Percentiles rank a stretch among this genome's conserved stretches.
Evolutionary conservation across 805 yeast species (phyloP).

Genomic region (Vanderwaltozyma yarrowii): DNA sequence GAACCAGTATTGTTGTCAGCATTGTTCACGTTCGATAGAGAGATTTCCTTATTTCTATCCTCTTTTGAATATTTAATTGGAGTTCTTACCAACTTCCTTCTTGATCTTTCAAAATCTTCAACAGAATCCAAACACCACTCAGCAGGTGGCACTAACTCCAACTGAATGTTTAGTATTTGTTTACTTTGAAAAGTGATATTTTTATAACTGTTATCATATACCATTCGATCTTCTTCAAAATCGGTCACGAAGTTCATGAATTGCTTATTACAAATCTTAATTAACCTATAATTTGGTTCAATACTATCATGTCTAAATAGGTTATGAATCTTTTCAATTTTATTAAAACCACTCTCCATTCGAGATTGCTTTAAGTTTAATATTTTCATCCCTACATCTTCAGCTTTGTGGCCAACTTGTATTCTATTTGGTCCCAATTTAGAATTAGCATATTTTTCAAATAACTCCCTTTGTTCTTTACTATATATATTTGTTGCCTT

Average conservation of each 20-base stretch:
- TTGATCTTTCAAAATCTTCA: conserved; percentile 60
- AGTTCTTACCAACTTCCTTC: conserved; percentile 37
- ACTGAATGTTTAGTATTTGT: conserved; percentile 34
- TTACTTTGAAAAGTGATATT: conserved; percentile 39
- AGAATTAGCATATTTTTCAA: background rate
- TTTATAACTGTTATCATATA: conserved; percentile 36
- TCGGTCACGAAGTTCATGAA: conserved; percentile 53
- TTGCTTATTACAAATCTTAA: conserved; percentile 38
- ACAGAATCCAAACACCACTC: conserved; percentile 51
- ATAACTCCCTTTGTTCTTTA: background rate
- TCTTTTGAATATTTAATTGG: background rate
- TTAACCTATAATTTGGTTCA: conserved; percentile 32
- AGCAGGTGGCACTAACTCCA: conserved; percentile 21
- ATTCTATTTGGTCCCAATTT: no score
- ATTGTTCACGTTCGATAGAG: no score
- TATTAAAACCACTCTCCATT: conserved; percentile 8
- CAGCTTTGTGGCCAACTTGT: no score
- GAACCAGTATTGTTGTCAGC: no score
- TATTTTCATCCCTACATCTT: background rate
- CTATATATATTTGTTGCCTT: background rate
- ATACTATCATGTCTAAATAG: conserved; percentile 26
- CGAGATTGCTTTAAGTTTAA: conserved; percentile 11
- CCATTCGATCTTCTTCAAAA: conserved; percentile 33
- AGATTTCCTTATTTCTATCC: no score
- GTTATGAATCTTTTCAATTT: conserved; percentile 5